phyloP scores from a whole-genome alignment of 345 rosid genomes.

The Acer saccharum region DNA sequence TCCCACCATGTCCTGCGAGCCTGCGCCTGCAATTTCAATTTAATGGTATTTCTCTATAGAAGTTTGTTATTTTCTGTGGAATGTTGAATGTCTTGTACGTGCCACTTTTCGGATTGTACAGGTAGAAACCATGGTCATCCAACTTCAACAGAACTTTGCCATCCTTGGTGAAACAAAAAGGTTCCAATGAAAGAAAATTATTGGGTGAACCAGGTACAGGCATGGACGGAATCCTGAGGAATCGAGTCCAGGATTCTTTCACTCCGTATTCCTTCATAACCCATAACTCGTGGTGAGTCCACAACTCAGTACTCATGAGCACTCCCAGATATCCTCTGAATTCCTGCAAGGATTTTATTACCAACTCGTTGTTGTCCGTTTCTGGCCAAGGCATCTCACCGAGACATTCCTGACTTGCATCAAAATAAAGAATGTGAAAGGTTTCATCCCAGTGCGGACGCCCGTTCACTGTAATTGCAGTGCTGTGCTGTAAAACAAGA shows the following conservation, averaged over 20 bases:
- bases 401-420: not conserved
- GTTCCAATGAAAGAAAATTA: not conserved
- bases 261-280: not conserved
- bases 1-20: too few species aligned
- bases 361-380: not conserved
- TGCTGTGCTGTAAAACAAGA: not conserved
- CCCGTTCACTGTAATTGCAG: not conserved
- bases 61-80: not conserved
- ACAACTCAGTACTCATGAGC: not conserved
- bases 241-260: not conserved
- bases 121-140: not conserved
- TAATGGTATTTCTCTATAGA: not conserved
- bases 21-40: too few species aligned
- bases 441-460: not conserved
- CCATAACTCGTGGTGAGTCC: not conserved
- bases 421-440: not conserved
- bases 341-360: not conserved
- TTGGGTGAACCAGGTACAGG: not conserved
- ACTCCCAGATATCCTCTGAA: not conserved
- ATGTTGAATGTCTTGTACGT: not conserved
- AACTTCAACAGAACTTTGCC: not conserved
- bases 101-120: not conserved
- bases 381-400: not conserved
- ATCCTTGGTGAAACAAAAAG: not conserved
- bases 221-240: not conserved